Conservation (phyloP, 108 stramenopile species). For the Cylindrotheca closterium region DNA sequence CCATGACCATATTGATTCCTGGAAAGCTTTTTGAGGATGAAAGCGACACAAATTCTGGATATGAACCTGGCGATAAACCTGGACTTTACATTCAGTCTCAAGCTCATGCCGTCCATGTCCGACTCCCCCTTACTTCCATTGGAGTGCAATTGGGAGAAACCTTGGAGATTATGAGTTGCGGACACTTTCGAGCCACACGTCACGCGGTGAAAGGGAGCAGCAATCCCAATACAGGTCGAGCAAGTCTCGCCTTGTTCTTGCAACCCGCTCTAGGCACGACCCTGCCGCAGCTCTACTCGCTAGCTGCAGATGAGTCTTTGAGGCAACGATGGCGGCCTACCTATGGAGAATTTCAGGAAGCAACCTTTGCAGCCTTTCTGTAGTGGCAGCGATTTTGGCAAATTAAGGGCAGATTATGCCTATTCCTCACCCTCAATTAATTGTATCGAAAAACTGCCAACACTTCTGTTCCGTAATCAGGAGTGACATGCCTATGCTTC, state of each 20-base stretch:
- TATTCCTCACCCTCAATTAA: too few relatives aligned
- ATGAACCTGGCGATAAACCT: conserved; percentile 30
- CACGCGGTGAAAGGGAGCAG: conserved; percentile 59
- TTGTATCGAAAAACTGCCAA: too few relatives aligned
- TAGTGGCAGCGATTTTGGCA: too few relatives aligned
- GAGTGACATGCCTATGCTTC: too few relatives aligned
- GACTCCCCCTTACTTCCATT: conserved; percentile 64
- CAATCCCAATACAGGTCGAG: conserved; percentile 7
- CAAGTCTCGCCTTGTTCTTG: conserved; percentile 29
- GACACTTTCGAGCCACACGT: conserved; percentile 90
- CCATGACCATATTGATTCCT: conserved; percentile 84
- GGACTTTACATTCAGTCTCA: conserved; percentile 83
- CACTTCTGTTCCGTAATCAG: too few relatives aligned
- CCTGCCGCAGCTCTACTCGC: conserved; percentile 12
- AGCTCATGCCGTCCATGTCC: conserved; percentile 46
- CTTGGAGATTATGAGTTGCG: conserved; percentile 90
- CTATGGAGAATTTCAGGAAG: conserved; percentile 36
- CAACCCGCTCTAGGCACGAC: conserved; percentile 11
- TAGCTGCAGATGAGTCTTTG: conserved; percentile 10
- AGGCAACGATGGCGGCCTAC: conserved; percentile 18
- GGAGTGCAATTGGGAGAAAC: conserved; percentile 93
- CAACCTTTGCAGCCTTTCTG: conserved; percentile 17
- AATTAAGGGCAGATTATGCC: too few relatives aligned
- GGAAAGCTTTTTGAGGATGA: conserved; percentile 71
- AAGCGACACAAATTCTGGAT: conserved; percentile 19